Conservation (phyloP, 2,329 filamentous ascomycete genomes). For the Claviceps spartinae region DNA sequence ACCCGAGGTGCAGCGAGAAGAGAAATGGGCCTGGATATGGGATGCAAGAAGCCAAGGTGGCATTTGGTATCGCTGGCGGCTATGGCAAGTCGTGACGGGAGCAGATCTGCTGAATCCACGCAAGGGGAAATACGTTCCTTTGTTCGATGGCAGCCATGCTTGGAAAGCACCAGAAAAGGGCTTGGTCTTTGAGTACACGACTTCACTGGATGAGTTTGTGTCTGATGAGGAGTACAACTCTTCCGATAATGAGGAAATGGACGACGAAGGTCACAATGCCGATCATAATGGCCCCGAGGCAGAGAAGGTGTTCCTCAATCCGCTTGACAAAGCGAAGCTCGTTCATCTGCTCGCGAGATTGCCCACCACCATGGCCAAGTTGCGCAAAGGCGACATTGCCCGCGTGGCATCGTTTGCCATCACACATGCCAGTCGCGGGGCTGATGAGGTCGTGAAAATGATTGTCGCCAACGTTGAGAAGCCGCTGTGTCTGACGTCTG, state of each 20-base stretch:
- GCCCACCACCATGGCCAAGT: slow-evolving; percentile 57
- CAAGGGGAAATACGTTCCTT: slow-evolving; percentile 41
- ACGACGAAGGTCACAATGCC: slow-evolving; percentile 40
- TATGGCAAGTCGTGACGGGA: slow-evolving; percentile 77
- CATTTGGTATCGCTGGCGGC: slow-evolving; percentile 82
- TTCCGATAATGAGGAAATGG: slow-evolving; percentile 65
- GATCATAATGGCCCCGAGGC: slow-evolving; percentile 30
- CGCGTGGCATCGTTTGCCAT: slow-evolving; percentile 81
- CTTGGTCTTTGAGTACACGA: slow-evolving; percentile 71
- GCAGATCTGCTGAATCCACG: slow-evolving; percentile 28
- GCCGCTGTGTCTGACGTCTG: slow-evolving; percentile 60
- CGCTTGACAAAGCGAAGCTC: slow-evolving; percentile 71
- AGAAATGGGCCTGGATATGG: slow-evolving; percentile 92
- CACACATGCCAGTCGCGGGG: slow-evolving; percentile 68
- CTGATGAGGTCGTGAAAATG: slow-evolving; percentile 83
- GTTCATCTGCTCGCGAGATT: slow-evolving; percentile 72
- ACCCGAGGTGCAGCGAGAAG: slow-evolving; percentile 68
- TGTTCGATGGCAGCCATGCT: slow-evolving; percentile 64
- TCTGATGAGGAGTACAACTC: slow-evolving; percentile 79
- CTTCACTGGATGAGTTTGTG: slow-evolving; percentile 62
- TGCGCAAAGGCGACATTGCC: slow-evolving; percentile 76
- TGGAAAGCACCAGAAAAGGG: slow-evolving; percentile 63
- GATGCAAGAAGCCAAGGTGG: slow-evolving; percentile 66
- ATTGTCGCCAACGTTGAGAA: slow-evolving; percentile 69
- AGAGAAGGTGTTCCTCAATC: slow-evolving; percentile 59